phyloP scores from a whole-genome alignment of 2,329 filamentous ascomycete genomes.

The Epichloe elymi region DNA sequence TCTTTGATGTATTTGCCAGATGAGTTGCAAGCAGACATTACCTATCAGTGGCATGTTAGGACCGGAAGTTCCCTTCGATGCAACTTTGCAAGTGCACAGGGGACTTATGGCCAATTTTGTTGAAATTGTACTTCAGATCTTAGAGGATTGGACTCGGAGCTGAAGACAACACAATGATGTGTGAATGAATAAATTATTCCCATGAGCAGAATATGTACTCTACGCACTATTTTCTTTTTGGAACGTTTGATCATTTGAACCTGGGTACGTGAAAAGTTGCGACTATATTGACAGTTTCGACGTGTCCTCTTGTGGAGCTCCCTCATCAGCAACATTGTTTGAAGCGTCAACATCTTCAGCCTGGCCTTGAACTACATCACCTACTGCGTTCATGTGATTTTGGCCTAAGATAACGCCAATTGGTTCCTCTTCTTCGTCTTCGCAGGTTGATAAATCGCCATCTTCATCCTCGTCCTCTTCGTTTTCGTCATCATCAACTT shows the following conservation, averaged over 20 bases:
- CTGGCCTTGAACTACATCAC: background rate
- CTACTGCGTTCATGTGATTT: background rate
- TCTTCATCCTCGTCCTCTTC: slow-evolving; percentile 13
- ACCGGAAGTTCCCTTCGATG: slow-evolving; percentile 11
- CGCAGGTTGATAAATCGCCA: background rate
- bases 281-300: slow-evolving; percentile 16
- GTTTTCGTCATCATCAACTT: slow-evolving; percentile 14
- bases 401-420: background rate
- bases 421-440: slow-evolving; percentile 5
- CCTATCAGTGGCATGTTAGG: slow-evolving; percentile 23
- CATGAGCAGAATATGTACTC: background rate
- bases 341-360: background rate
- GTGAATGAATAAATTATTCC: slow-evolving; percentile 12
- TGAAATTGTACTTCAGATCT: slow-evolving; percentile 28
- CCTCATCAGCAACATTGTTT: background rate
- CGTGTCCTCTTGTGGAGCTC: slow-evolving; percentile 15
- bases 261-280: slow-evolving; percentile 11
- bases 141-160: slow-evolving; percentile 2
- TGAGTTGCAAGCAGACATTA: slow-evolving; percentile 12
- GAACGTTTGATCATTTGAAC: background rate
- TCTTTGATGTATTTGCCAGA: slow-evolving; percentile 6
- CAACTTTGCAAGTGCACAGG: slow-evolving; percentile 1
- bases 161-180: background rate
- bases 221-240: background rate
- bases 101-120: slow-evolving; percentile 17